Evolutionary conservation across 2,329 filamentous ascomycete species (phyloP), one percentile per base, ranked within the genome.

Genomic region (Plenodomus tracheiphilus): DNA sequence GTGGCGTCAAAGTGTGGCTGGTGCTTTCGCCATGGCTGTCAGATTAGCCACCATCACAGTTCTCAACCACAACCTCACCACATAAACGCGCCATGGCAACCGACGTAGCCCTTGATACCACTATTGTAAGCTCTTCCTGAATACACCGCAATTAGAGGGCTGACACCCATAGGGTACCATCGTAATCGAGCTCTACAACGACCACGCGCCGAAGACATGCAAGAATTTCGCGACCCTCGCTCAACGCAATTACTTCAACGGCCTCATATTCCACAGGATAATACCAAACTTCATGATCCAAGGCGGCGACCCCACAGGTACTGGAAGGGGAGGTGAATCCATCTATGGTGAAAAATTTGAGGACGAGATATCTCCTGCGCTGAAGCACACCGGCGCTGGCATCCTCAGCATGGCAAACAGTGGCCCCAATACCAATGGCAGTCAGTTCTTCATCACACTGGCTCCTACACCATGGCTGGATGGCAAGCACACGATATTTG

Each of bases 211-310:
- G 34, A 89, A 87, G 72, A 92, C 91, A 19, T 95, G 90, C 82
- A 83, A 81, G 52, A 96, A 97, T 81, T 97, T 97, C 77, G 72
- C 81, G 20, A 89, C 88, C 4, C 89, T 97, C 43, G 85, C 86
- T 17, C 78, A 82, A 54, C 83, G 91, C 61, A 89, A 89, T 61
- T 97, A 97, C 83, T 99, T 96, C 82, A 84, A 94, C 77, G 79
- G 76, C 69, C 84, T 89, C 51, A 77, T 92, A 67, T 93, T 97
- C 81, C 94, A 97, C 79, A 91, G 94, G 71, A 86, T 97, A 63
- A 97, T 99, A 68, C 86, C 90, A 43, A 85, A 90, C 75, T 99
- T 99, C 79, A 97, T 99, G 93, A 81, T 96, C 49, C 93, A 97
- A 77, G 89, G 88, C 54, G 92, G 93, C 50, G 94, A 99, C 73